Percentiles rank a stretch among this genome's conserved stretches.
These are phyloP conservation scores for Cryoendolithus antarcticus DNA, from an alignment of 2,329 filamentous ascomycete genomes.

Conservation along the genomic window DNA sequence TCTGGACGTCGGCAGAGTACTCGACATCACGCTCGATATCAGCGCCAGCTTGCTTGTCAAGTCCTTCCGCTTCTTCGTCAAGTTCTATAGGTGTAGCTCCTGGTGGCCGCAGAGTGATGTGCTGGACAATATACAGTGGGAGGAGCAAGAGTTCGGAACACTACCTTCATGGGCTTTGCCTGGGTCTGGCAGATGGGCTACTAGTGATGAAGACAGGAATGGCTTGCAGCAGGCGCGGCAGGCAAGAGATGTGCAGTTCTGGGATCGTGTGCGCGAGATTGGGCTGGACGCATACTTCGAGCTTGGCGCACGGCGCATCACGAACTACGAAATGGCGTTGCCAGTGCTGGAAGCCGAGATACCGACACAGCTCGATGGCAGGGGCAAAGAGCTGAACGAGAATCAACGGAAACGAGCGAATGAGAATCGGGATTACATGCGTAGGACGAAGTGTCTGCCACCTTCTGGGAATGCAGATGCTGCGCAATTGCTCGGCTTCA, in stretches of 20 bases:
- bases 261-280: constrained; percentile 61
- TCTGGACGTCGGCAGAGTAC: constrained; percentile 82
- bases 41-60: constrained; percentile 89
- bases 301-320: constrained; percentile 59
- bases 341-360: constrained; percentile 19
- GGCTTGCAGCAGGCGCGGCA: constrained; percentile 45
- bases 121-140: constrained; percentile 35
- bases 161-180: constrained; percentile 82
- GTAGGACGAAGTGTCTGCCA: constrained; percentile 66
- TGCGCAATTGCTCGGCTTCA: constrained; percentile 91
- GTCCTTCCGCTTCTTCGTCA: constrained; percentile 87
- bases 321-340: constrained; percentile 39
- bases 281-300: constrained; percentile 84
- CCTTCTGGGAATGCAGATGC: constrained; percentile 81
- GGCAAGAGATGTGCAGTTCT: constrained; percentile 63
- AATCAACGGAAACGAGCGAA: constrained; percentile 37
- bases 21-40: constrained; percentile 90
- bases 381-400: constrained; percentile 25
- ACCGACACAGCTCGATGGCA: constrained; percentile 21
- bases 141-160: constrained; percentile 44
- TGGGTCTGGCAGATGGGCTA: constrained; percentile 49
- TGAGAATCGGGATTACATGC: constrained; percentile 61
- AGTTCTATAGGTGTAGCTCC: constrained; percentile 78
- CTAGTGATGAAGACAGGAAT: constrained; percentile 57
- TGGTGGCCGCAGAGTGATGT: constrained; percentile 79